A percentile compares a stretch with the other conserved stretches of the same genome.
Conservation (phyloP, 202 grass and related monocot species). For the Carex sylvatica region DNA sequence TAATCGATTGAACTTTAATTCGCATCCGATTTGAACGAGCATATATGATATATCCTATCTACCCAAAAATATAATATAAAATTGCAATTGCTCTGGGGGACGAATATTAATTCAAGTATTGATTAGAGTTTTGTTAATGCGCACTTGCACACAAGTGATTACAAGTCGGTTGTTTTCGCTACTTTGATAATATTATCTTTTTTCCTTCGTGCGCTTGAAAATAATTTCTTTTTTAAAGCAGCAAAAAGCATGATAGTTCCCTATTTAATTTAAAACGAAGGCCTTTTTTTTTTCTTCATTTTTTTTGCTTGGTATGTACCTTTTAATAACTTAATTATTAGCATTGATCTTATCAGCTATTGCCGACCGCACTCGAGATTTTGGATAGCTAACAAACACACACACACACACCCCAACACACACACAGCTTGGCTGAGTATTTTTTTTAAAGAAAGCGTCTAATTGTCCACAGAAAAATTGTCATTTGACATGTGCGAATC, state of each 20-base stretch:
- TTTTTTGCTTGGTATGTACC: slow-evolving; percentile 5
- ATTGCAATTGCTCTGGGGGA: neutral
- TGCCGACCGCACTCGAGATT: no score
- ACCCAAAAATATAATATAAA: neutral
- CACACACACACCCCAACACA: no score
- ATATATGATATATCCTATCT: neutral
- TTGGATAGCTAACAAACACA: no score
- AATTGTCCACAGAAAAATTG: no score
- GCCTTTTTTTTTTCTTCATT: neutral
- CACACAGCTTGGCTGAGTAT: no score
- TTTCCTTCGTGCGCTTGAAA: neutral
- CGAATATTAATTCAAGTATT: neutral
- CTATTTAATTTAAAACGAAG: slow-evolving; percentile 13
- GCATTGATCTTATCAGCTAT: no score
- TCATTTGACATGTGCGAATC: no score
- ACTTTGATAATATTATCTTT: neutral
- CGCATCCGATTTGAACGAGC: neutral
- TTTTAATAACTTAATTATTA: no score
- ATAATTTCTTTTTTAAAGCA: slow-evolving; percentile 2
- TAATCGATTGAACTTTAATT: neutral
- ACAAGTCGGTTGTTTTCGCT: neutral
- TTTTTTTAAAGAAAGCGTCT: no score
- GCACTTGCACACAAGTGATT: neutral
- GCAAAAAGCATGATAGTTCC: neutral
- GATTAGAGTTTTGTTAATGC: neutral